Base-by-base conservation (phyloP, 1,284 basidiomycete species). In the Ceratobasidium sp. region DNA sequence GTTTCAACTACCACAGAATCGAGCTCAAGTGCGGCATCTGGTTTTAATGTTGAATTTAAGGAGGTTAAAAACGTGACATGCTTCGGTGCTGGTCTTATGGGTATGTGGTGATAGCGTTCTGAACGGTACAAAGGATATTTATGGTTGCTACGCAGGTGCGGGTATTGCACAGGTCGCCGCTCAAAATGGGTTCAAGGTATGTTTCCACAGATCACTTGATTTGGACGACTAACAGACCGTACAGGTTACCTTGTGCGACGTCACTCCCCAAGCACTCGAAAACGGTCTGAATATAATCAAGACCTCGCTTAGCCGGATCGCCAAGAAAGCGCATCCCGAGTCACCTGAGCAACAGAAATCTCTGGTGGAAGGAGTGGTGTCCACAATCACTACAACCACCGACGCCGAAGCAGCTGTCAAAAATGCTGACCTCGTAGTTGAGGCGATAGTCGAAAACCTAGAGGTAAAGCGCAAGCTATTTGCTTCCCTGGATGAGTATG, bases 381-480 rank as follows among this genome's bases (percentile, higher is more conserved):
- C 83, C 78, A 86, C 86, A 79, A 87, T 90, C 80, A 82, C 83
- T 73, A 84, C 86, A 2, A 88, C 87, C 5, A 89, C 88, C 10
- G 87, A 89, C 79, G 85, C 87, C 74, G 83, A 80, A 6, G 83
- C 85, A 73, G 88, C 88, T 2, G 88, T 88, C 48, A 80, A 85
- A 57, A 78, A 84, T 5, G 84, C 87, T 2, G 88, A 90, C 81
- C 83, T 89, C 64, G 88, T 90, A 65, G 85, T 90, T 74, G 89
- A 90, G 82, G 89, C 89, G 6, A 89, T 90, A 78, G 88, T 90
- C 79, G 89, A 90, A 81, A 87, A 87, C 79, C 82, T 90, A 73
- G 85, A 87, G 80, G 85, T 88, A 80, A 90, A 90, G 84, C 85
- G 87, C 65, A 87, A 89, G 69, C 83, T 90, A 54, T 90, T 90